Conservation (phyloP, 345 rosid species). For the Clarkia xantiana region DNA sequence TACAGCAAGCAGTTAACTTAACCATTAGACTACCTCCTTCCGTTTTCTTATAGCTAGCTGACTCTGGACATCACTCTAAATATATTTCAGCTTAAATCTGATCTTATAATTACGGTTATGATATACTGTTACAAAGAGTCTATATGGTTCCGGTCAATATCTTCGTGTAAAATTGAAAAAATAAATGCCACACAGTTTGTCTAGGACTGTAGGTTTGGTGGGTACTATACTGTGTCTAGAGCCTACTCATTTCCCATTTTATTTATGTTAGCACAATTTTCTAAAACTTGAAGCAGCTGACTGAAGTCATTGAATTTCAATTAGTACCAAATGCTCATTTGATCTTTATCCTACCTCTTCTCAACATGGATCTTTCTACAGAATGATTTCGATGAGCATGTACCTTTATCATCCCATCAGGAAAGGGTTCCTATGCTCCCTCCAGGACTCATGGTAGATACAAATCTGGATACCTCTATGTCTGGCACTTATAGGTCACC, state of each 20-base stretch:
- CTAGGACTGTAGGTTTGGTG: too few relatives aligned
- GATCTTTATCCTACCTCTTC: not conserved
- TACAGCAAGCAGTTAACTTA: not conserved
- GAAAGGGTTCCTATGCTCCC: constrained; percentile 34
- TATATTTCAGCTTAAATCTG: too few relatives aligned
- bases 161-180: too few relatives aligned
- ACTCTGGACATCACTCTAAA: too few relatives aligned
- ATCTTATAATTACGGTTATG: not conserved
- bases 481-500: constrained; percentile 72
- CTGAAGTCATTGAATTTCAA: not conserved
- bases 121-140: too few relatives aligned
- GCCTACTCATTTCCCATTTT: too few relatives aligned
- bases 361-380: constrained; percentile 21
- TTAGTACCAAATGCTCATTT: not conserved
- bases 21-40: not conserved
- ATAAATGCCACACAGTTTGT: too few relatives aligned
- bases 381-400: constrained; percentile 52
- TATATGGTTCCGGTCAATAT: too few relatives aligned
- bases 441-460: constrained; percentile 59
- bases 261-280: too few relatives aligned
- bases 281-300: too few relatives aligned
- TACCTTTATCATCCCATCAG: constrained; percentile 46
- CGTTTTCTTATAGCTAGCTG: too few relatives aligned
- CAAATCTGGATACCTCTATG: constrained; percentile 63
- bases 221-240: too few relatives aligned